Evolutionary conservation across 306 rosid genomes (phyloP), one percentile per base, ranked within the genome.

Genomic region (Sophora flavescens): DNA sequence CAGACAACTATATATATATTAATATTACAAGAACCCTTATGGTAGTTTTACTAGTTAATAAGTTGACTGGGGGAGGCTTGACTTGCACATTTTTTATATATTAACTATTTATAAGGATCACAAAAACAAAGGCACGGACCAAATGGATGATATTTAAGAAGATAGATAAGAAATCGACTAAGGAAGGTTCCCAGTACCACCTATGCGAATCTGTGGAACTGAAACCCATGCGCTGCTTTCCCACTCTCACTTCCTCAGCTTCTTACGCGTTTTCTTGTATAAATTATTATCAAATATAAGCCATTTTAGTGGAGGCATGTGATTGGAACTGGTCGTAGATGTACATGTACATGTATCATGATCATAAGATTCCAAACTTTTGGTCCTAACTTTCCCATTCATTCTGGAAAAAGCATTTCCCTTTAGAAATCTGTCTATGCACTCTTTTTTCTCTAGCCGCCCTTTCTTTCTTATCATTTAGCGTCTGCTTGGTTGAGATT

Each of bases 141-240:
- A 64, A 70, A 57, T 8, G 38, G 53, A 12, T 3, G 15, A 61
- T 52, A 69, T 17, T 68, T 12, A 32, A 54, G 56, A 70, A 56
- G 70, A 45, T 41, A 68, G 4, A 54, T 54, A 44, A 61, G 30
- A 54, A 70, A 63, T 69, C 2, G 70, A 81, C 73, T 1, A 18
- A 75, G 84, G 86, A 85, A 70, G 61, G 18, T 82, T 85, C 86
- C 6, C 4, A n/a, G 86, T 12, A 54, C 74, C 70, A 63, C 35
- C 5, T 28, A 15, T 52, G 59, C 6, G 6, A 52, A 12, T 52
- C 59, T 38, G 58, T 8, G 33, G 44, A 75, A 39, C 45, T 26
- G 17, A 64, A 63, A 33, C 74, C 74, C 65, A 42, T 59, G 33
- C 61, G 84, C 79, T 80, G 84, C 83, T 79, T 57, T 85, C 50